These are phyloP conservation scores for Aspergillus puulaauensis DNA, from an alignment of 2,329 filamentous ascomycete genomes.

Conservation along the genomic window DNA sequence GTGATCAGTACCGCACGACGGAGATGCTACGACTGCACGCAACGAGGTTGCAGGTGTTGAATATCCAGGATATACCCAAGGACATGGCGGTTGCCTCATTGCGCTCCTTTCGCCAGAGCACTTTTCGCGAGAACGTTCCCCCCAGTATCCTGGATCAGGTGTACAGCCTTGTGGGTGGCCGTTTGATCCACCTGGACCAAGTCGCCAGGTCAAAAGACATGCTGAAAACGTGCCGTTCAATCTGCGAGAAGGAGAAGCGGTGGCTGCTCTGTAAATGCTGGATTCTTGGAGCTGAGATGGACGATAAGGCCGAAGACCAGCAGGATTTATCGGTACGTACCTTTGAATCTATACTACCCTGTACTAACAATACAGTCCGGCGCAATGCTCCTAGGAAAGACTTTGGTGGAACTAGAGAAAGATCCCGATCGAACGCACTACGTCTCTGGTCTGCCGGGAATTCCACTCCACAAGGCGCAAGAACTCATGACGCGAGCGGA, in stretches of 20 bases:
- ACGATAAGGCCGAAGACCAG: conserved; percentile 98
- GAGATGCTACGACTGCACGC: conserved; percentile 89
- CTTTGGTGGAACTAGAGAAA: conserved; percentile 77
- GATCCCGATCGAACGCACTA: conserved; percentile 59
- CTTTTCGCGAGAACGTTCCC: conserved; percentile 62
- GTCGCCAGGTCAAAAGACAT: conserved; percentile 84
- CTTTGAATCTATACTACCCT: not conserved
- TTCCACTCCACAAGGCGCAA: conserved; percentile 77
- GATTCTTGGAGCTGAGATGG: conserved; percentile 76
- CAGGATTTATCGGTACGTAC: conserved; percentile 82
- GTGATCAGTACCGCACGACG: conserved; percentile 98
- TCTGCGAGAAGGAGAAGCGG: conserved; percentile 69
- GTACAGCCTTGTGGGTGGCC: conserved; percentile 83
- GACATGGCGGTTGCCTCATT: conserved; percentile 73
- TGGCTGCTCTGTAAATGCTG: conserved; percentile 80
- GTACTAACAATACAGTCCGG: conserved; percentile 60
- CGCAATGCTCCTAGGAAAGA: conserved; percentile 91
- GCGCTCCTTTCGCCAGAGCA: conserved; percentile 72
- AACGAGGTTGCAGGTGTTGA: conserved; percentile 90
- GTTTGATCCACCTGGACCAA: conserved; percentile 81
- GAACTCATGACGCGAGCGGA: conserved; percentile 95
- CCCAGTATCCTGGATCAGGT: conserved; percentile 67
- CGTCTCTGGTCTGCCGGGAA: conserved; percentile 69
- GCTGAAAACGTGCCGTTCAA: conserved; percentile 73
- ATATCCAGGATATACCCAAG: conserved; percentile 80